Evolutionary conservation across 2,329 filamentous ascomycete genomes (phyloP), one percentile per base, ranked within the genome.

Genomic region (Xylariaceae sp.): DNA sequence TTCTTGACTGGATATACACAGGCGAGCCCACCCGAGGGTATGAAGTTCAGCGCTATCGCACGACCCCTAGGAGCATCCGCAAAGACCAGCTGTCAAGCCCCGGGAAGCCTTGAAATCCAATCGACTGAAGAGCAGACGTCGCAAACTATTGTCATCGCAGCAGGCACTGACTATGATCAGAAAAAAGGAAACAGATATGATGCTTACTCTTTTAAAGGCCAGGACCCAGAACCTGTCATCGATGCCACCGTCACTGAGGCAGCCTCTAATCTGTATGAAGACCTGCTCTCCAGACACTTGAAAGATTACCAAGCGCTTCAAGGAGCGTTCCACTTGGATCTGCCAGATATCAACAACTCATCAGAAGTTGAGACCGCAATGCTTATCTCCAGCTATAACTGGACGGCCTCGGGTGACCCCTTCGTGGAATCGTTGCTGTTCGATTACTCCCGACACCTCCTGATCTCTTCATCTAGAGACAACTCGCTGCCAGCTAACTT

Each of bases 401-500:
- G 66, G 10, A 67, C 69, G 3, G 64, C 60, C n/a, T 49, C 65
- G 0, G 75, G 78, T 1, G 78, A 84, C 56, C 80, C 82, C 0
- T 83, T 76, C 44, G 69, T 86, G 1, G 80, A 84, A 54, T 74
- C 72, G 2, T 71, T 84, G 0, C 74, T 83, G 2, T 83, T 84
- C 62, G 78, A 82, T 62, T 82, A 79, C 53, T 77, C 76, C 3
- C 76, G 80, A 5, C 78, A 85, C 56, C 73, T 85, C 0, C 75
- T 85, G 57, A 82, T 86, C 53, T 77, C 78, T 0, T 82, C 80
- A 0, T 82, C 80, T 2, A 75, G 83, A 2, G 69, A 73, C 0
- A 78, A 77, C 42, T 77, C 76, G 0, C 73, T 86, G 0, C 83
- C 83, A 0, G 74, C 82, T 0, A 85, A 85, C 58, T 74, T 86